Conservation (phyloP, 352 stramenopile genomes). For the Thraustochytrium striatum region DNA sequence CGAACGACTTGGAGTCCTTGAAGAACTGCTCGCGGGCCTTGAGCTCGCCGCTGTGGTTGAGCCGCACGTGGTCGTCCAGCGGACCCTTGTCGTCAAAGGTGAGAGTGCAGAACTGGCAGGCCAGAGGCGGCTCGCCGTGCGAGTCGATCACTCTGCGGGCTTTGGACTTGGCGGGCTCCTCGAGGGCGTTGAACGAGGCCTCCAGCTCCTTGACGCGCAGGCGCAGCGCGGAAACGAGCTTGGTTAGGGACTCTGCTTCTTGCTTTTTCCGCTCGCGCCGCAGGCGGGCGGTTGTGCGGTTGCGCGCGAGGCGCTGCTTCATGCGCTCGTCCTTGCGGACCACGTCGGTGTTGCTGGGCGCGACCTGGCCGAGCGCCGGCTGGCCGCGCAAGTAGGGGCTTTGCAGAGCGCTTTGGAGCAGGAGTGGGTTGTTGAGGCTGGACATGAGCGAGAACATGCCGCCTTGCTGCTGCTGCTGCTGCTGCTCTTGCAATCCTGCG, state of each 20-base stretch:
- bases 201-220: conserved; percentile 28
- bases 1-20: conserved; percentile 31
- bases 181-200: conserved; percentile 3
- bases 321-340: background rate
- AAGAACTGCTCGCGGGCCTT: conserved; percentile 44
- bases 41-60: conserved; percentile 38
- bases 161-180: background rate
- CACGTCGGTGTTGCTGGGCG: too few relatives aligned
- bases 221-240: conserved; percentile 9
- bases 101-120: conserved; percentile 34
- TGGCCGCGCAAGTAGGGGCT: too few relatives aligned
- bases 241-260: conserved; percentile 35
- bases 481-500: too few relatives aligned
- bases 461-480: too few relatives aligned
- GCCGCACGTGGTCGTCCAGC: conserved; percentile 20
- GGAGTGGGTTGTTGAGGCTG: too few relatives aligned
- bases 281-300: conserved; percentile 31
- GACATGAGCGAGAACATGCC: too few relatives aligned
- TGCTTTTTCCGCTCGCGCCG: conserved; percentile 41
- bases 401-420: too few relatives aligned
- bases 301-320: conserved; percentile 26
- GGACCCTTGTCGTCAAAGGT: background rate
- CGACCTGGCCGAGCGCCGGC: too few relatives aligned
- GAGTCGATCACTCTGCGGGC: conserved; percentile 12
- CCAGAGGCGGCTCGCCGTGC: background rate